Evolutionary conservation across 140 eudicot genomes (phyloP).

Genomic region (Oenanthe javanica): DNA sequence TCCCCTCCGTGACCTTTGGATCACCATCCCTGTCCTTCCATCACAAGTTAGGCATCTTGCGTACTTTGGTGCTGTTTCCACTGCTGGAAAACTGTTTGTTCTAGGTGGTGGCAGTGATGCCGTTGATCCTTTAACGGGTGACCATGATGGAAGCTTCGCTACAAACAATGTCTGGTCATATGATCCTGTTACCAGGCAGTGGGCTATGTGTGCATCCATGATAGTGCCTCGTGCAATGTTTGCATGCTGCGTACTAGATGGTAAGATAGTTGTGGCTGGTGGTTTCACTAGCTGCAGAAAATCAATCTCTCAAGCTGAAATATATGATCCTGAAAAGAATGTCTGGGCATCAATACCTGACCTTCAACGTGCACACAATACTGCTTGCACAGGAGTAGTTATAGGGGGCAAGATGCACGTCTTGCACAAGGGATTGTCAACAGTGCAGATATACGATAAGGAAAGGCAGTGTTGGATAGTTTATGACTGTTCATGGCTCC

Average conservation of each 20-base stretch:
- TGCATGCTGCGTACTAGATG: slow-evolving; percentile 76
- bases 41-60: slow-evolving; percentile 70
- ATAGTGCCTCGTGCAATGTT: slow-evolving; percentile 85
- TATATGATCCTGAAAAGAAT: slow-evolving; percentile 81
- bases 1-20: slow-evolving; percentile 69
- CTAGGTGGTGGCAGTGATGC: slow-evolving; percentile 98
- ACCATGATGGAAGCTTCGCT: slow-evolving; percentile 84
- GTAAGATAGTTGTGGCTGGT: slow-evolving; percentile 87
- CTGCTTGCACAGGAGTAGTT: slow-evolving; percentile 74
- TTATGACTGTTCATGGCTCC: slow-evolving; percentile 59
- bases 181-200: slow-evolving; percentile 56
- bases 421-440: slow-evolving; percentile 81
- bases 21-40: slow-evolving; percentile 83
- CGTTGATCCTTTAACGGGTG: slow-evolving; percentile 86
- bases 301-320: slow-evolving; percentile 73
- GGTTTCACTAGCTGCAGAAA: slow-evolving; percentile 84
- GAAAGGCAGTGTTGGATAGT: slow-evolving; percentile 57
- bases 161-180: slow-evolving; percentile 93
- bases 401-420: slow-evolving; percentile 78
- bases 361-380: slow-evolving; percentile 61
- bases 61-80: slow-evolving; percentile 69
- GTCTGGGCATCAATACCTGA: slow-evolving; percentile 70
- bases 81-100: slow-evolving; percentile 68
- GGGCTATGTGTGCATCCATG: slow-evolving; percentile 80
- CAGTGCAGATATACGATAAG: slow-evolving; percentile 66